A percentile compares a stretch with the other conserved stretches of the same genome.
phyloP scores from a whole-genome alignment of 768 basidiomycete species.

The Agaricus subrufescens region DNA sequence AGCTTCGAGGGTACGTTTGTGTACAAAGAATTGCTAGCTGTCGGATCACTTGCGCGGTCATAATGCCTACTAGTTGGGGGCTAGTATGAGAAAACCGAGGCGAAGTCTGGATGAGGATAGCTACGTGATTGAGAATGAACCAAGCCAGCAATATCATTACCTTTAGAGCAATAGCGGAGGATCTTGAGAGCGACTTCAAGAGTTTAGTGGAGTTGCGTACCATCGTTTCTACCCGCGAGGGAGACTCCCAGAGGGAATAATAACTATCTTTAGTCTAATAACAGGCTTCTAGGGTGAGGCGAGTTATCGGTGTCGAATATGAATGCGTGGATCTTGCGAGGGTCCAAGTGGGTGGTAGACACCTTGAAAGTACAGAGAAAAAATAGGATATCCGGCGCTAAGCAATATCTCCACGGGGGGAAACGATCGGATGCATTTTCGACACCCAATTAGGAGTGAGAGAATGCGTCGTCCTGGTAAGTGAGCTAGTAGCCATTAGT shows the following conservation, averaged over 20 bases:
- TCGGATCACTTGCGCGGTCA: slow-evolving; percentile 2
- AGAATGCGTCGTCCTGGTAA: neutral
- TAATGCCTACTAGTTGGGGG: neutral
- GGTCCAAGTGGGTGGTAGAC: neutral
- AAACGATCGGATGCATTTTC: neutral
- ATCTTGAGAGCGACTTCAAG: neutral
- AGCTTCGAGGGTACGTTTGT: neutral
- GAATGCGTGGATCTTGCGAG: neutral
- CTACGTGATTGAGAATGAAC: neutral
- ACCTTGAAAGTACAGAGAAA: neutral
- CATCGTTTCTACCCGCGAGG: neutral
- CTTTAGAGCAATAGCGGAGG: neutral
- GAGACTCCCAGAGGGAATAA: slow-evolving; percentile 3
- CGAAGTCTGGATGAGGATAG: slow-evolving; percentile 1
- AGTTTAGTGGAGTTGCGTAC: slow-evolving; percentile 8
- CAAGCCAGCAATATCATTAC: neutral
- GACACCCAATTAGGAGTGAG: neutral
- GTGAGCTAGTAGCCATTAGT: neutral
- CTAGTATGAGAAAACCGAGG: slow-evolving; percentile 2
- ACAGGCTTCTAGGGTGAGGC: slow-evolving; percentile 3
- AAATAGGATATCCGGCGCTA: neutral
- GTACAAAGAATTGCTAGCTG: neutral
- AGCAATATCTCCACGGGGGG: neutral
- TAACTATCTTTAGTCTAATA: neutral
- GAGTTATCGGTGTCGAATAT: slow-evolving; percentile 1